Percentiles rank a stretch among this genome's conserved stretches.
These are phyloP conservation scores for Lithohypha guttulata DNA, from an alignment of 2,329 filamentous ascomycete genomes.

Conservation along the genomic window DNA sequence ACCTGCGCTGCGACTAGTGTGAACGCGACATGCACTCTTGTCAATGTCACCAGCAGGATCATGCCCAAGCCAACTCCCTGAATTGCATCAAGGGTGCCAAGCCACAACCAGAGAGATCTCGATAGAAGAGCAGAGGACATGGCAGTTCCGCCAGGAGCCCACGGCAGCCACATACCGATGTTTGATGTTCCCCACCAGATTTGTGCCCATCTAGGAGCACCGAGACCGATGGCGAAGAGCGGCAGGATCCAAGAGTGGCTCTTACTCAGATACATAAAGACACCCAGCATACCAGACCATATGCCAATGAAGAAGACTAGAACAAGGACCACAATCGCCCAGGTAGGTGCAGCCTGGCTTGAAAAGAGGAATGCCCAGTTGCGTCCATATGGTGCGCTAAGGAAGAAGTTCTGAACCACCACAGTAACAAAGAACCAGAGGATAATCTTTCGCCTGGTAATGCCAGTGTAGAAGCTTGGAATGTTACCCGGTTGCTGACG, in stretches of 20 bases:
- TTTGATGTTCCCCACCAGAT: slow-evolving; percentile 55
- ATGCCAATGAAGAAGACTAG: slow-evolving; percentile 41
- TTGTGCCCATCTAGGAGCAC: slow-evolving; percentile 56
- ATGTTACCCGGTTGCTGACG: slow-evolving; percentile 53
- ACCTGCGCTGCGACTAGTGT: slow-evolving; percentile 52
- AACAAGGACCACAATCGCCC: slow-evolving; percentile 45
- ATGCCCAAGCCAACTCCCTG: slow-evolving; percentile 59
- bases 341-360: slow-evolving; percentile 44
- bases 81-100: slow-evolving; percentile 53
- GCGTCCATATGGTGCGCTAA: slow-evolving; percentile 54
- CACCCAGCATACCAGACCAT: slow-evolving; percentile 44
- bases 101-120: slow-evolving; percentile 54
- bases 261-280: slow-evolving; percentile 46
- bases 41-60: slow-evolving; percentile 55
- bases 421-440: slow-evolving; percentile 57
- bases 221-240: slow-evolving; percentile 55
- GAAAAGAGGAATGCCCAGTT: slow-evolving; percentile 57
- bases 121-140: slow-evolving; percentile 42
- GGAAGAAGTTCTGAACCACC: slow-evolving; percentile 56
- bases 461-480: slow-evolving; percentile 53
- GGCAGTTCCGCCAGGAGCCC: slow-evolving; percentile 45
- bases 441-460: slow-evolving; percentile 53
- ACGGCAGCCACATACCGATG: slow-evolving; percentile 52
- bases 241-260: slow-evolving; percentile 53
- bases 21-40: slow-evolving; percentile 53